Percentiles rank a stretch among this genome's conserved stretches.
Evolutionary conservation across 2,329 filamentous ascomycete genomes (phyloP).

Genomic region (Salinomyces thailandicus): DNA sequence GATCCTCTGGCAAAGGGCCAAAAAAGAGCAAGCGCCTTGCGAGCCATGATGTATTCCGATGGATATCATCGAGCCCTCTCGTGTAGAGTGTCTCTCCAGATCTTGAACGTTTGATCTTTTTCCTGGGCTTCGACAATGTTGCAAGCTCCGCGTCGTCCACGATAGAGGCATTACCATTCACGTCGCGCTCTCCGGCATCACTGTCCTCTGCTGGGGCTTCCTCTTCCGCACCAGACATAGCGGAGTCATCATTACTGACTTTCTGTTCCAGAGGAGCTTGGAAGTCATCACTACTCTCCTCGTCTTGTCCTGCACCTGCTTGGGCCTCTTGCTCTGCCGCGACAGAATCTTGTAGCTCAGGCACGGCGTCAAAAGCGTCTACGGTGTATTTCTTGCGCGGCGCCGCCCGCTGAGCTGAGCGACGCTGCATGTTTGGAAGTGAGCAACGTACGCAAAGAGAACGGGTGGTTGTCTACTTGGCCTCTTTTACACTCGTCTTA

Average conservation of each 20-base stretch:
- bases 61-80: background rate
- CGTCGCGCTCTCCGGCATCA: conserved; percentile 29
- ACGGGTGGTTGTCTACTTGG: no score
- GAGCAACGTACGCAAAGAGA: background rate
- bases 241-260: conserved; percentile 1
- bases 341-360: conserved; percentile 14
- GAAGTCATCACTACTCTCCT: background rate
- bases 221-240: conserved; percentile 27
- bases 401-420: conserved; percentile 14
- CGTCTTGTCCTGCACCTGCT: background rate
- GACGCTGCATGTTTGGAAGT: conserved; percentile 4
- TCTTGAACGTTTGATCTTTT: background rate
- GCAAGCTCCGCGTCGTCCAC: conserved; percentile 8
- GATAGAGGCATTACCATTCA: conserved; percentile 20
- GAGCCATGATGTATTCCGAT: conserved; percentile 1
- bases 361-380: conserved; percentile 27
- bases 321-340: conserved; percentile 4
- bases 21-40: conserved; percentile 33
- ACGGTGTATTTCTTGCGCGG: conserved; percentile 23
- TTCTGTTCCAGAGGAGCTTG: background rate
- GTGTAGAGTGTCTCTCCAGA: background rate
- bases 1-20: conserved; percentile 40
- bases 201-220: conserved; percentile 20
- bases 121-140: background rate
- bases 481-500: no score